Base-by-base conservation (phyloP, 1,139 yeast genomes). In the Candida dubliniensis region DNA sequence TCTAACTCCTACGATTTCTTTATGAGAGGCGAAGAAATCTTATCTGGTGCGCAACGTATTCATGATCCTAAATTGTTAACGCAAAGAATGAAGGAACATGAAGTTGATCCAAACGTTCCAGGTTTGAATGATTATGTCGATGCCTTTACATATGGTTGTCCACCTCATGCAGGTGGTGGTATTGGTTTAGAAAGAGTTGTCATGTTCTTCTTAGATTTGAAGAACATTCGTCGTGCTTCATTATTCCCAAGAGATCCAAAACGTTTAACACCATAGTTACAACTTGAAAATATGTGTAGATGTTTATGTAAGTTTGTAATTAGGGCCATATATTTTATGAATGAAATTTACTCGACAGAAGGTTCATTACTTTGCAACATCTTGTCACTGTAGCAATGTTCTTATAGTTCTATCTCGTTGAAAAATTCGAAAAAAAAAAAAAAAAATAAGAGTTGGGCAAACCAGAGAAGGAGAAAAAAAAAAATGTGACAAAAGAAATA, bases 151-250 rank as follows among this genome's bases (percentile, higher is more conserved):
- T 91, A 86, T 64, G 99, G 98, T 15, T 93, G 97, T 77, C 84
- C 96, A 53, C 99, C 99, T 41, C 99, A 93, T 60, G 99, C 96
- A 24, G 99, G 99, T 66, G 99, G 99, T 73, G 99, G 99, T 71
- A 93, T 93, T 65, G 99, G 99, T 59, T 76, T 93, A 55, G 99
- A 93, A 74, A 88, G 99, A 76, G 99, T 93, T 35, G 90, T 93
- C 53, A 93, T 93, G 98, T 93, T 93, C 81, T 93, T 80, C 82
- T 79, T 93, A 66, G 99, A 89, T 63, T 78, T 93, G 74, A 91
- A 90, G 76, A 95, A 93, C 72, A 93, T 93, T 58, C 88, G 99
- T 71, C 87, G 98, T 66, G 97, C 99, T 23, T 85, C 96, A 10
- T 74, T 93, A 64, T 93, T 93, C 93, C 99, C 99, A 64, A 87